These are phyloP conservation scores for Beauveria sp. DNA, from an alignment of 2,329 filamentous ascomycete species.

Conservation along the genomic window DNA sequence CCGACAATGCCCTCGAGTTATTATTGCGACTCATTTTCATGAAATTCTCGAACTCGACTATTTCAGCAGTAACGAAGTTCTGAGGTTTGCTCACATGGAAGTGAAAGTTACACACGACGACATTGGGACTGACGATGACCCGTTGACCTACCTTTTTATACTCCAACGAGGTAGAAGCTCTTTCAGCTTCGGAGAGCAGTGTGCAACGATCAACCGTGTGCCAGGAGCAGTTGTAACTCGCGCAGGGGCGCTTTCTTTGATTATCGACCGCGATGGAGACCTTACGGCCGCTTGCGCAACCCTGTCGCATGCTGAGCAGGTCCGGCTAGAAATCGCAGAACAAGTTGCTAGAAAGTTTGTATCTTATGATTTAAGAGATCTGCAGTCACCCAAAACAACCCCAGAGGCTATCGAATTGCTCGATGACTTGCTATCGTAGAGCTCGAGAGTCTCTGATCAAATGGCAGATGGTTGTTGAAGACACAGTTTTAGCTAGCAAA, in stretches of 20 bases:
- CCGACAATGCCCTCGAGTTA: constrained; percentile 43
- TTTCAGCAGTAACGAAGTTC: constrained; percentile 38
- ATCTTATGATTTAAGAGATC: constrained; percentile 15
- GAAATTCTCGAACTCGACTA: constrained; percentile 65
- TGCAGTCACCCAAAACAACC: background rate
- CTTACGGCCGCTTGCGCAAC: constrained; percentile 64
- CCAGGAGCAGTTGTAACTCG: constrained; percentile 63
- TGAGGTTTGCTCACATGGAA: constrained; percentile 65
- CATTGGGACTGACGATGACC: constrained; percentile 42
- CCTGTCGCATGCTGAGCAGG: constrained; percentile 55
- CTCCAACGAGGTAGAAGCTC: constrained; percentile 59
- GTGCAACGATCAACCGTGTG: constrained; percentile 82
- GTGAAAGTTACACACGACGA: constrained; percentile 50
- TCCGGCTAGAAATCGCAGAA: constrained; percentile 62
- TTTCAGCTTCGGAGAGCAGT: constrained; percentile 79
- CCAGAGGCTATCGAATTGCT: background rate
- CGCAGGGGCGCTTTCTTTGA: constrained; percentile 63
- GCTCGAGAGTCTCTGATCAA: background rate
- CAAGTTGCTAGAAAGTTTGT: constrained; percentile 51
- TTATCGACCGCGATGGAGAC: constrained; percentile 67
- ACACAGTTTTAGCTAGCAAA: background rate
- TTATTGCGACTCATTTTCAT: constrained; percentile 57
- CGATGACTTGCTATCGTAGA: background rate
- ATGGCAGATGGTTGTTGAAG: background rate
- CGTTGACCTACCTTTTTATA: constrained; percentile 69